Evolutionary conservation across 2,329 filamentous ascomycete genomes (phyloP).

Genomic region (Verticillium nubilum): DNA sequence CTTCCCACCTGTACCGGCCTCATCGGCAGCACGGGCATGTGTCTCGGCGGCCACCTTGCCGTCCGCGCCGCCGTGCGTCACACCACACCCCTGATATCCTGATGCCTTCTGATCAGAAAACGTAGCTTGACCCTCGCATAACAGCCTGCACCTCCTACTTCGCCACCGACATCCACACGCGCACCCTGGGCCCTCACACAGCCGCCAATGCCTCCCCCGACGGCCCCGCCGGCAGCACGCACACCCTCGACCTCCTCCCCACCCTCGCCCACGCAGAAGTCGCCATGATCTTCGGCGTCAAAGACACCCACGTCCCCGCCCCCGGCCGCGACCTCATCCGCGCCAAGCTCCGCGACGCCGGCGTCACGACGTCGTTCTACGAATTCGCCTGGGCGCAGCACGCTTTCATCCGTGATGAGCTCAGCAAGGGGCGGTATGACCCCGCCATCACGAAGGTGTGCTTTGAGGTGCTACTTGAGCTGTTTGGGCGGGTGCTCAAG

Average conservation of each 20-base stretch:
- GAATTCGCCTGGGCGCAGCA: slow-evolving; percentile 93
- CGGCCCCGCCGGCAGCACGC: slow-evolving; percentile 32
- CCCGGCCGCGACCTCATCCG: slow-evolving; percentile 79
- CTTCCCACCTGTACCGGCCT: slow-evolving; percentile 73
- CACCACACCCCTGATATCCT: neutral
- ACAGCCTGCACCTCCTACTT: slow-evolving; percentile 81
- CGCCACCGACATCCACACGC: slow-evolving; percentile 82
- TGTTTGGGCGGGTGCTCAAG: slow-evolving; percentile 75
- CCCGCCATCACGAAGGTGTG: slow-evolving; percentile 81
- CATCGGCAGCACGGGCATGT: slow-evolving; percentile 83
- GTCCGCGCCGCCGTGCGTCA: slow-evolving; percentile 48
- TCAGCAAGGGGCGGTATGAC: slow-evolving; percentile 91
- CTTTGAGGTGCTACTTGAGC: slow-evolving; percentile 83
- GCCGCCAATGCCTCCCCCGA: slow-evolving; percentile 40
- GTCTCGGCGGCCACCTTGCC: slow-evolving; percentile 82
- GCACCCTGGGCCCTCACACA: slow-evolving; percentile 61
- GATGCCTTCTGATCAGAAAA: neutral
- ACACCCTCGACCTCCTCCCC: slow-evolving; percentile 48
- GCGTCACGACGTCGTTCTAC: slow-evolving; percentile 73
- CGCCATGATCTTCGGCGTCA: slow-evolving; percentile 86
- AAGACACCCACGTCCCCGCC: slow-evolving; percentile 84
- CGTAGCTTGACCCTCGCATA: slow-evolving; percentile 66
- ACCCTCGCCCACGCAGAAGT: slow-evolving; percentile 78
- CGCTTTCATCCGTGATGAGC: slow-evolving; percentile 88
- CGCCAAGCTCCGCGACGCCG: slow-evolving; percentile 71